A percentile compares a stretch with the other conserved stretches of the same genome.
Evolutionary conservation across 192 early-diverging fungal genomes (phyloP).

Genomic region (Linnemannia exigua): DNA sequence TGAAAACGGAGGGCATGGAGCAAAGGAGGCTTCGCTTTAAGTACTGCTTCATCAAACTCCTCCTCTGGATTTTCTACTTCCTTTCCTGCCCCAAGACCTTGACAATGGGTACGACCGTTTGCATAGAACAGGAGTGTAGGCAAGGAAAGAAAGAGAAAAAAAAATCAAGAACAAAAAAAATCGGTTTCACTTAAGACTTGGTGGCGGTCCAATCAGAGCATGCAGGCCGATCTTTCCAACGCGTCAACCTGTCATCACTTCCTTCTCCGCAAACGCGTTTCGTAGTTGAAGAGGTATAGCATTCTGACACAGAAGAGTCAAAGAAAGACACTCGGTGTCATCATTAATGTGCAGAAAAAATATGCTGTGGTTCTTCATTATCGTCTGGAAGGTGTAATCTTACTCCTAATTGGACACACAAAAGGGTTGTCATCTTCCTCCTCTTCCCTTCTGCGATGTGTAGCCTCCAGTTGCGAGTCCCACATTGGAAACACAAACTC

Average conservation of each 20-base stretch:
- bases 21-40: neutral
- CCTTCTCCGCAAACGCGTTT: neutral
- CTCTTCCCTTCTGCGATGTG: no score
- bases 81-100: neutral
- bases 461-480: no score
- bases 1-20: neutral
- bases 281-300: neutral
- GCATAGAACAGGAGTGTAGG: neutral
- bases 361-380: neutral
- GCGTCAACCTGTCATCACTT: neutral
- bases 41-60: neutral
- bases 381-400: neutral
- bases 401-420: neutral
- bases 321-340: slow-evolving; percentile 1
- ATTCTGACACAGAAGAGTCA: neutral
- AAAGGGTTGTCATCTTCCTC: no score
- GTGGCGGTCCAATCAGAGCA: neutral
- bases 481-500: neutral
- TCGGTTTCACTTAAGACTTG: neutral
- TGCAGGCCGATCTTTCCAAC: neutral
- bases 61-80: neutral
- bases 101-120: neutral
- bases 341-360: neutral
- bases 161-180: neutral
- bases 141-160: neutral